A percentile compares a stretch with the other conserved stretches of the same genome.
Conservation (phyloP, 441 rosid genomes). For the Bocquillonia castaneifolia region DNA sequence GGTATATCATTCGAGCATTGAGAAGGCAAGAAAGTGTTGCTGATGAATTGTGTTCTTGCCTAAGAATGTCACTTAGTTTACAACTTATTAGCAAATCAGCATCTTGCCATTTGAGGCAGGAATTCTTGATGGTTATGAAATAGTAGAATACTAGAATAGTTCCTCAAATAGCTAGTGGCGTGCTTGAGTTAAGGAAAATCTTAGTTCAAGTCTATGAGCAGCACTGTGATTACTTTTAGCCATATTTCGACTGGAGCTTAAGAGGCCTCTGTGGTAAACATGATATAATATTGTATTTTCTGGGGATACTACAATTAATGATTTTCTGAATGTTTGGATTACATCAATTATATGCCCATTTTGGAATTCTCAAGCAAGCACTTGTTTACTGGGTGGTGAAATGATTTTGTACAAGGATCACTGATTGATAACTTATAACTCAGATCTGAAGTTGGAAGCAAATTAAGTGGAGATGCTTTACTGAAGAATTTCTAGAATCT, state of each 20-base stretch:
- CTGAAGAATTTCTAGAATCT: neutral
- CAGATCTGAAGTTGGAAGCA: neutral
- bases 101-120: neutral
- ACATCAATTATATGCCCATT: neutral
- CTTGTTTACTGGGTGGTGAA: neutral
- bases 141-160: neutral
- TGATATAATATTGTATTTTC: neutral
- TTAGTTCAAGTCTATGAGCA: neutral
- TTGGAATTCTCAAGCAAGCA: neutral
- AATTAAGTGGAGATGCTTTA: neutral
- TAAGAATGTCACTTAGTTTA: neutral
- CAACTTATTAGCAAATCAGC: neutral
- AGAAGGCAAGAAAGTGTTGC: neutral
- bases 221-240: neutral
- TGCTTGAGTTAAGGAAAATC: neutral
- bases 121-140: conserved; percentile 6
- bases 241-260: neutral
- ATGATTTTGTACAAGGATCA: neutral
- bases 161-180: conserved; percentile 2
- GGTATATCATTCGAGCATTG: conserved; percentile 3
- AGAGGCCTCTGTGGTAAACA: neutral
- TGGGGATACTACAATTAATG: neutral
- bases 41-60: neutral
- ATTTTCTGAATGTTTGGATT: neutral
- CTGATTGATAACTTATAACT: neutral